Conservation (phyloP, 495 filamentous ascomycete genomes). For the Aspergillus conjunctus region DNA sequence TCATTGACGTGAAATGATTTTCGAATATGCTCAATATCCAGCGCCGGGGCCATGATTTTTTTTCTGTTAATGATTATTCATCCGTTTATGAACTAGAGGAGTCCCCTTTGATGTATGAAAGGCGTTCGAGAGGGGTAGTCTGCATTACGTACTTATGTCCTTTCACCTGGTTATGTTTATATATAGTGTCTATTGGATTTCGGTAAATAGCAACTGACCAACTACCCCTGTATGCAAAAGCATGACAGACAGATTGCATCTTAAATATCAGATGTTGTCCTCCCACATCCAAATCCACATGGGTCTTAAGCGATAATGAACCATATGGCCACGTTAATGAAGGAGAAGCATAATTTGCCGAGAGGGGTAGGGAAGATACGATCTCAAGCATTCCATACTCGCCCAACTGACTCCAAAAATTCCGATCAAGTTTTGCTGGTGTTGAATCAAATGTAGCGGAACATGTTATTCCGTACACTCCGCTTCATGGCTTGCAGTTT, state of each 20-base stretch:
- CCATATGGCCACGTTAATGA: too few species aligned
- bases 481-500: slow-evolving; percentile 76
- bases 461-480: slow-evolving; percentile 78
- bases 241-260: neutral
- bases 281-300: too few species aligned
- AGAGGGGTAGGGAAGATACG: too few species aligned
- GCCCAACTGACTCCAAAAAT: neutral
- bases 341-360: too few species aligned
- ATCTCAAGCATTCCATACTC: too few species aligned
- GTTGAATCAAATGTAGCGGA: slow-evolving; percentile 58
- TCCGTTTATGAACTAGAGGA: slow-evolving; percentile 13
- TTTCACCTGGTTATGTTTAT: slow-evolving; percentile 1
- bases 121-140: slow-evolving; percentile 10
- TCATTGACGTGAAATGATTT: slow-evolving; percentile 18
- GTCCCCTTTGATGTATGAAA: slow-evolving; percentile 13
- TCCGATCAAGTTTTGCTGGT: neutral
- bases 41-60: neutral
- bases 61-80: slow-evolving; percentile 12
- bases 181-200: slow-evolving; percentile 9
- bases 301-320: too few species aligned
- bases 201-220: slow-evolving; percentile 3
- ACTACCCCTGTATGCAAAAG: neutral
- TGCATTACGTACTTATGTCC: neutral
- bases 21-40: neutral
- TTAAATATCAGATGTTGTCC: neutral